A percentile compares a stretch with the other conserved stretches of the same genome.
These are phyloP conservation scores for Monascus purpureus DNA, from an alignment of 495 filamentous ascomycete species.

Conservation along the genomic window DNA sequence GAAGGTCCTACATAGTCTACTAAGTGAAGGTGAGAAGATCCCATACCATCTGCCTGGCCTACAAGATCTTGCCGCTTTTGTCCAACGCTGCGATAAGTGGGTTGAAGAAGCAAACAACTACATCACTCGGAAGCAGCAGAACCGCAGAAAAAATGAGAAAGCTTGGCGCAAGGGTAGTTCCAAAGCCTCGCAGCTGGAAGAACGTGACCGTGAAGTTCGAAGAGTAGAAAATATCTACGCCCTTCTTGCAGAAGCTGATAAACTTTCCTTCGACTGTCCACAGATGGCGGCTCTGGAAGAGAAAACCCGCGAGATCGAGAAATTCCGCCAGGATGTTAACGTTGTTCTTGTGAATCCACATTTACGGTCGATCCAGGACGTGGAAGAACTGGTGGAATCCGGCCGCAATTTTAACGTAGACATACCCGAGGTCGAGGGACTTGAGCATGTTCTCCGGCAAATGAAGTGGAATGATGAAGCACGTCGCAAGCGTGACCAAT, in stretches of 20 bases:
- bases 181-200: conserved; percentile 71
- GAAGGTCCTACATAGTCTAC: conserved; percentile 68
- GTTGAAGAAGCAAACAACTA: conserved; percentile 95
- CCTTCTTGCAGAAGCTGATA: conserved; percentile 71
- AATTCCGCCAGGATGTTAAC: conserved; percentile 70
- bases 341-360: conserved; percentile 48
- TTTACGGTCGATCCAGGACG: conserved; percentile 49
- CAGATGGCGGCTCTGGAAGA: conserved; percentile 83
- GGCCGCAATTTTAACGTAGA: conserved; percentile 88
- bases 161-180: conserved; percentile 69
- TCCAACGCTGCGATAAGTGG: conserved; percentile 94
- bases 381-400: conserved; percentile 78
- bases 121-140: conserved; percentile 95
- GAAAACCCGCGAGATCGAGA: conserved; percentile 72
- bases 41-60: conserved; percentile 83
- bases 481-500: conserved; percentile 42
- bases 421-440: conserved; percentile 76
- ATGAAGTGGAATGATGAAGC: conserved; percentile 82
- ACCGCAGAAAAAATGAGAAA: conserved; percentile 93
- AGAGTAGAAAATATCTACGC: conserved; percentile 82
- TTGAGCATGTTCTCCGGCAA: conserved; percentile 69
- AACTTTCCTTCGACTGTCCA: conserved; percentile 85
- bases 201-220: conserved; percentile 75
- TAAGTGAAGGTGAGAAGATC: conserved; percentile 94
- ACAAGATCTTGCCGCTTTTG: conserved; percentile 69